Conservation (phyloP, 106 monocot genomes). For the Dendrobium officinale region DNA sequence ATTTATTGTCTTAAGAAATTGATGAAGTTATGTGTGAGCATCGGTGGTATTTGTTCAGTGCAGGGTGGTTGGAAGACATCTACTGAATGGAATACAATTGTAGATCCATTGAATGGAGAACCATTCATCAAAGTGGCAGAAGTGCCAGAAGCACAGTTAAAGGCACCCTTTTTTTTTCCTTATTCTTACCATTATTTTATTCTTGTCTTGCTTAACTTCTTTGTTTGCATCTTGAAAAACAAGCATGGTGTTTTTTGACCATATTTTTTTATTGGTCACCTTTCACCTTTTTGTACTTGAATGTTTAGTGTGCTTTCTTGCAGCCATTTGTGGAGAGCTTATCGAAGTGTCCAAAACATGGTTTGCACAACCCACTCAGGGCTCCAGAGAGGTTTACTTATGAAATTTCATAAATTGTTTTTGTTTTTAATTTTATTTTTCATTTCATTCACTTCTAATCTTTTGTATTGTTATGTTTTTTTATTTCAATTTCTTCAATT, state of each 20-base stretch:
- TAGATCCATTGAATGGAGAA: slow-evolving; percentile 85
- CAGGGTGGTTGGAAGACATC: slow-evolving; percentile 86
- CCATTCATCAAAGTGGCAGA: slow-evolving; percentile 89
- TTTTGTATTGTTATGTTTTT: neutral
- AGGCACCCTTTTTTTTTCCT: slow-evolving; percentile 21
- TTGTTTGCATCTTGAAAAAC: neutral
- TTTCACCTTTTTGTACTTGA: neutral
- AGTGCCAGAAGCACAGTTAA: slow-evolving; percentile 56
- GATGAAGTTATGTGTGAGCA: neutral
- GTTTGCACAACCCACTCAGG: slow-evolving; percentile 88
- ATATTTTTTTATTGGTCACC: neutral
- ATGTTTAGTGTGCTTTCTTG: slow-evolving; percentile 12
- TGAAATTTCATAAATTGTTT: neutral
- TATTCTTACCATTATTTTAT: neutral
- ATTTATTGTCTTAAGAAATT: neutral
- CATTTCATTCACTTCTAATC: neutral
- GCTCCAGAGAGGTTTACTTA: slow-evolving; percentile 73
- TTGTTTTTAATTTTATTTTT: neutral
- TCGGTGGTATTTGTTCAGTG: slow-evolving; percentile 40
- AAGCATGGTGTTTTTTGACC: neutral
- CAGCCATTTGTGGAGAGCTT: slow-evolving; percentile 91
- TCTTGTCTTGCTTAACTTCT: neutral
- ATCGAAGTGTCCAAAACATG: slow-evolving; percentile 81
- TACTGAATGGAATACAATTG: slow-evolving; percentile 50
- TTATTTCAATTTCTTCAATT: neutral